Conservation (phyloP, 352 stramenopile genomes). For the Phytophthora capsici region DNA sequence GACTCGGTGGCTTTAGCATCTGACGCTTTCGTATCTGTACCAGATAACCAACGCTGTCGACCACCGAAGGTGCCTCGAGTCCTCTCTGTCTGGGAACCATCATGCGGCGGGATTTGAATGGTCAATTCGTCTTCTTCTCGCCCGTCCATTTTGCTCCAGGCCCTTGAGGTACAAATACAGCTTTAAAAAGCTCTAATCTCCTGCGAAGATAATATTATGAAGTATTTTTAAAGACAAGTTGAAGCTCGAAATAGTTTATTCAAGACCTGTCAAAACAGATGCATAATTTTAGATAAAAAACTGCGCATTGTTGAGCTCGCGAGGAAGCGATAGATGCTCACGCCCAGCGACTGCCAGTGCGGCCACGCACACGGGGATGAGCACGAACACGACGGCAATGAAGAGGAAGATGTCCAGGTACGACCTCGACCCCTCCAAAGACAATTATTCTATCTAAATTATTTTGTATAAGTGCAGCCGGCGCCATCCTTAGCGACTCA, state of each 20-base stretch:
- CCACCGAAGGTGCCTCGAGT: conserved; percentile 73
- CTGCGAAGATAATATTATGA: too few relatives aligned
- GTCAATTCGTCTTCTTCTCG: conserved; percentile 73
- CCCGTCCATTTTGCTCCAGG: conserved; percentile 41
- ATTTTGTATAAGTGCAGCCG: conserved; percentile 17
- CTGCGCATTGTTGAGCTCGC: background rate
- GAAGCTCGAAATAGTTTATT: conserved; percentile 33
- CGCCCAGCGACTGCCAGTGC: conserved; percentile 38
- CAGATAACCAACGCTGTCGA: conserved; percentile 75
- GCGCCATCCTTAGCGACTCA: conserved; percentile 56
- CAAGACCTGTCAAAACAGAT: conserved; percentile 11
- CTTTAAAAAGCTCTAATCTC: too few relatives aligned
- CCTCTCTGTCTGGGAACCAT: conserved; percentile 78
- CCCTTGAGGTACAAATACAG: background rate
- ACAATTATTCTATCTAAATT: too few relatives aligned
- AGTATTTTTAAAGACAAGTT: conserved; percentile 11
- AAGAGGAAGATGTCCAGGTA: conserved; percentile 27
- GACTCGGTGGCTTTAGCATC: conserved; percentile 54
- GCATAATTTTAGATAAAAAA: conserved; percentile 4
- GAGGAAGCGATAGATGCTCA: conserved; percentile 25
- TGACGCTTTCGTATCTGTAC: conserved; percentile 24
- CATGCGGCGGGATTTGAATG: conserved; percentile 71
- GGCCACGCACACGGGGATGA: conserved; percentile 38
- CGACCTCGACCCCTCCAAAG: too few relatives aligned
- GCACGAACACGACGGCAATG: conserved; percentile 9